phyloP scores from a whole-genome alignment of 176 grass and related monocot species.

The Urochloa ruziziensis region DNA sequence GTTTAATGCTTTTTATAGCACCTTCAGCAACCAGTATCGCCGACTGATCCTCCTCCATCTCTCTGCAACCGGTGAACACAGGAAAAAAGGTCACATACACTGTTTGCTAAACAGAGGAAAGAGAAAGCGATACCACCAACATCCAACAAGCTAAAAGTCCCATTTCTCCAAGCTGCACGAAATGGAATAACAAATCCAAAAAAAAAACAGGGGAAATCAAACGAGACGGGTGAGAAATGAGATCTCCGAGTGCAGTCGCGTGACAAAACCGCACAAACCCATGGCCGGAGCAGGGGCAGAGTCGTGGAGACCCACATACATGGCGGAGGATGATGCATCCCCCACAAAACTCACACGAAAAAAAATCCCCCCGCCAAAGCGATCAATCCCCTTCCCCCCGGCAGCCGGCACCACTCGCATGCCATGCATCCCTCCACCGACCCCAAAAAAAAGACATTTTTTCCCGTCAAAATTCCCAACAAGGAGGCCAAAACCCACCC shows the following conservation, averaged over 20 bases:
- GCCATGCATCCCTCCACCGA: background rate
- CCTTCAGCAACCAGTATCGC: conserved; percentile 48
- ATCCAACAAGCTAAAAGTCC: background rate
- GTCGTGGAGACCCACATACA: background rate
- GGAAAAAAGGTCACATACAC: background rate
- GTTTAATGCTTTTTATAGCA: conserved; percentile 50
- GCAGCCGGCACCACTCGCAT: background rate
- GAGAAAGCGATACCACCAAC: background rate
- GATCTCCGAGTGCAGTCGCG: background rate
- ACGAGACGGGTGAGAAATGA: background rate
- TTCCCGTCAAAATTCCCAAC: background rate
- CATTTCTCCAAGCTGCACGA: background rate
- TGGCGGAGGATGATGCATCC: background rate
- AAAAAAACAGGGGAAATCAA: background rate
- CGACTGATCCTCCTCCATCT: conserved; percentile 65
- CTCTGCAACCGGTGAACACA: background rate
- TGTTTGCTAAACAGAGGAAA: background rate
- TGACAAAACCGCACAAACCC: background rate
- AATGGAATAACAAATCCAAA: background rate
- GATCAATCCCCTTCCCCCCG: background rate
- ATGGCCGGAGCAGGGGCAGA: background rate
- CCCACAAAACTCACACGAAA: background rate
- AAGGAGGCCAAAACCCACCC: background rate
- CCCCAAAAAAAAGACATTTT: background rate
- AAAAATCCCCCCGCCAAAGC: background rate